Base-by-base conservation (phyloP, 2,329 filamentous ascomycete genomes). In the Capronia epimyces region DNA sequence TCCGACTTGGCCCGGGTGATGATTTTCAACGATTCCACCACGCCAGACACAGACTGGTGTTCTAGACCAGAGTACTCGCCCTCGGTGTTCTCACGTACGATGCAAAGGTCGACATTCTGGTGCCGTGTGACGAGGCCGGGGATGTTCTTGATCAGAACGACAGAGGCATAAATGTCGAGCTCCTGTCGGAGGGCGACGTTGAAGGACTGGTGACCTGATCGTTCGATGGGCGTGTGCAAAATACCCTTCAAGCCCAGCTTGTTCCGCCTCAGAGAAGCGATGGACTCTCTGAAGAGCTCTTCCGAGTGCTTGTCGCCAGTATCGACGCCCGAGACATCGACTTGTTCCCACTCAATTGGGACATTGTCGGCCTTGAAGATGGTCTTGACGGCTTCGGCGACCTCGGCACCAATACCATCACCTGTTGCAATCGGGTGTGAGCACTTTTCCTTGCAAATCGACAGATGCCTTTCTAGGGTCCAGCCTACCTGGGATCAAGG, bases 281-380 rank as follows among this genome's bases (percentile, higher is more conserved):
- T 90, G 49, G 89, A 90, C 76, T 97, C 88, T 69, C 87, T 84
- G 81, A 98, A 97, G 61, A 95, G 85, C 63, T 89, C 89, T 76
- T 97, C 93, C 53, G 89, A 89, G 72, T 89, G 85, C 74, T 89
- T 89, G 71, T 82, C 80, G 66, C 87, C 87, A 54, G 84, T 82
- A 69, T 91, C 87, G 60, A 97, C 80, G 72, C 93, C 93, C 22
- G 88, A 89, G 41, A 95, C 91, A 69, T 96, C 90, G 65, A 98
- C 81, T 78, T 97, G 90, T 75, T 98, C 93, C 91, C 93, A 97
- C 75, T 96, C 89, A 66, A 98, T 84, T 67, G 93, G 93, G 47
- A 96, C 91, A 70, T 95, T 97, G 79, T 97, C 91, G 70, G 91
- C 90, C 83, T 96, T 97, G 85, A 97, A 97, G 73, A 98, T 86